Conservation (phyloP, 2,329 filamentous ascomycete genomes). For the Thelonectria blattea region DNA sequence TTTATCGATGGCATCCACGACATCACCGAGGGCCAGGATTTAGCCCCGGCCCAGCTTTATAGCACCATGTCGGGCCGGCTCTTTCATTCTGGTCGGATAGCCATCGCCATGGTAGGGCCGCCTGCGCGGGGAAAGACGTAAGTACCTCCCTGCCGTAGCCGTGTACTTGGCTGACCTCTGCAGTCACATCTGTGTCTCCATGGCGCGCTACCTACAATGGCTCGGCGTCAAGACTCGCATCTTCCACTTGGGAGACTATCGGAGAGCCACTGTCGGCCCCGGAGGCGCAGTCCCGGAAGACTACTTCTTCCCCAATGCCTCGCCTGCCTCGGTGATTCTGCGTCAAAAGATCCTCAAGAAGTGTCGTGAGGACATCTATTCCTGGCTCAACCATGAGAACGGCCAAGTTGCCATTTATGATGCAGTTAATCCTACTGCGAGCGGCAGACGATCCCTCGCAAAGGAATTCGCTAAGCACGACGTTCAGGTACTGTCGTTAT, state of each 20-base stretch:
- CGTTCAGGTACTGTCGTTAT: slow-evolving; percentile 68
- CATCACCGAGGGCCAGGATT: slow-evolving; percentile 76
- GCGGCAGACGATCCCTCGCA: slow-evolving; percentile 80
- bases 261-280: slow-evolving; percentile 85
- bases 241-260: slow-evolving; percentile 96
- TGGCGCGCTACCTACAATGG: slow-evolving; percentile 95
- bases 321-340: slow-evolving; percentile 87
- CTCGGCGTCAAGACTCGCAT: slow-evolving; percentile 97
- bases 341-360: slow-evolving; percentile 98
- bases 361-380: slow-evolving; percentile 95
- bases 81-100: slow-evolving; percentile 96
- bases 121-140: slow-evolving; percentile 95
- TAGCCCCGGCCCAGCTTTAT: slow-evolving; percentile 96
- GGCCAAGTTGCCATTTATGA: slow-evolving; percentile 99
- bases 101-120: slow-evolving; percentile 94
- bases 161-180: slow-evolving; percentile 25
- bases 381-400: slow-evolving; percentile 95
- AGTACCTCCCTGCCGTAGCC: slow-evolving; percentile 42
- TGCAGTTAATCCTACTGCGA: slow-evolving; percentile 90
- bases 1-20: slow-evolving; percentile 98
- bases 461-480: slow-evolving; percentile 99
- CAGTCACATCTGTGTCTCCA: slow-evolving; percentile 92
- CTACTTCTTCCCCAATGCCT: slow-evolving; percentile 97
- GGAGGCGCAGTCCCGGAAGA: slow-evolving; percentile 89
- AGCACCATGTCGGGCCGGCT: slow-evolving; percentile 96